phyloP scores from a whole-genome alignment of 2,329 filamentous ascomycete genomes.

The Apiospora marii region DNA sequence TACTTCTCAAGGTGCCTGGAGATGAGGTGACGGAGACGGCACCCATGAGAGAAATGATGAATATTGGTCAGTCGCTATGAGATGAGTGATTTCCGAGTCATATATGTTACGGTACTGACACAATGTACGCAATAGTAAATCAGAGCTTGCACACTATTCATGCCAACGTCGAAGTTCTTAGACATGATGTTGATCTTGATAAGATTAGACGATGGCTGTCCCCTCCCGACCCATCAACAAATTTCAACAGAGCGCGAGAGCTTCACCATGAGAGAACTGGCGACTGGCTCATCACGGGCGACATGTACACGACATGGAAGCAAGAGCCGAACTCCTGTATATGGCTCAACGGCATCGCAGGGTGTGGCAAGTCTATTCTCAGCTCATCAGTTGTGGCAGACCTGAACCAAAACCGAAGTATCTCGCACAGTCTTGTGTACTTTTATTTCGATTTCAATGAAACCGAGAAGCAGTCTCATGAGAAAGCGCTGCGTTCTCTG shows the following conservation, averaged over 20 bases:
- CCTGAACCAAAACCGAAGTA: slow-evolving; percentile 27
- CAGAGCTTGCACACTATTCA: not conserved
- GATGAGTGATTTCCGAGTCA: not conserved
- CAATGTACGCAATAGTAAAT: too few relatives aligned
- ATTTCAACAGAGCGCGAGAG: slow-evolving; percentile 42
- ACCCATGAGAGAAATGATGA: not conserved
- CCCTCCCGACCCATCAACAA: slow-evolving; percentile 45
- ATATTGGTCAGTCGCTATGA: not conserved
- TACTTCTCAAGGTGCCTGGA: not conserved
- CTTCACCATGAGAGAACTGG: slow-evolving; percentile 43
- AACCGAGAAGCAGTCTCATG: slow-evolving; percentile 42
- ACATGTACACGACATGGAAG: slow-evolving; percentile 43
- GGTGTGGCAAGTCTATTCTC: slow-evolving; percentile 52
- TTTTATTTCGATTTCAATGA: slow-evolving; percentile 52
- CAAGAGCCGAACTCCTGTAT: slow-evolving; percentile 38
- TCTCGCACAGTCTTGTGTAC: slow-evolving; percentile 33
- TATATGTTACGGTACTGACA: not conserved
- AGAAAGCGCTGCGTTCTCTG: slow-evolving; percentile 47
- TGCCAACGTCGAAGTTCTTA: not conserved
- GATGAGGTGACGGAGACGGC: not conserved
- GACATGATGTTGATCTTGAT: slow-evolving; percentile 15
- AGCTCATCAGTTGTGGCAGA: slow-evolving; percentile 46
- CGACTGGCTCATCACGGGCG: slow-evolving; percentile 44
- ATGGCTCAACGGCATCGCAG: slow-evolving; percentile 50
- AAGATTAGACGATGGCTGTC: slow-evolving; percentile 42